phyloP scores from a whole-genome alignment of 305 asterid species.

The Ilex paraguariensis region DNA sequence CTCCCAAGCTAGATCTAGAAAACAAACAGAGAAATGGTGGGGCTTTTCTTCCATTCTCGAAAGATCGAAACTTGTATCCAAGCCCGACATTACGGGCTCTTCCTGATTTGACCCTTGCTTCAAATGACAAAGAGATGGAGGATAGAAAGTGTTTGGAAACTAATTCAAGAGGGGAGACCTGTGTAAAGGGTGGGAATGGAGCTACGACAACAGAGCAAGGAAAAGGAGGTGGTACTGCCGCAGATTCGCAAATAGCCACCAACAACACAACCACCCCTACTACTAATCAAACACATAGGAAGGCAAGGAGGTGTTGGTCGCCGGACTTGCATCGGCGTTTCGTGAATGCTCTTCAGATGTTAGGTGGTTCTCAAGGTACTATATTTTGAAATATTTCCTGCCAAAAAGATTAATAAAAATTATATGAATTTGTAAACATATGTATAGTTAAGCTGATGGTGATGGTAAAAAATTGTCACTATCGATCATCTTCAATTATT shows the following conservation, averaged over 20 bases:
- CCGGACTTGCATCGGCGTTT: conserved; percentile 90
- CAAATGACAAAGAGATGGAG: conserved; percentile 48
- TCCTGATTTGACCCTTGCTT: conserved; percentile 69
- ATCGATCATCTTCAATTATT: neutral
- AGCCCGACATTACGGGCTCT: conserved; percentile 18
- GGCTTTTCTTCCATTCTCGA: conserved; percentile 57
- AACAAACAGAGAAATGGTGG: conserved; percentile 53
- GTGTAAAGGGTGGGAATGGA: conserved; percentile 21
- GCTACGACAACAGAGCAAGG: conserved; percentile 28
- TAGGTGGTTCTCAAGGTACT: conserved; percentile 97
- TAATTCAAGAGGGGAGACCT: conserved; percentile 20
- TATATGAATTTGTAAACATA: no score
- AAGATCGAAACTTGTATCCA: conserved; percentile 29
- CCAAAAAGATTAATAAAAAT: no score
- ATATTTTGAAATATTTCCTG: neutral
- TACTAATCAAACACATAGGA: conserved; percentile 49
- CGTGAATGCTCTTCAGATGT: conserved; percentile 90
- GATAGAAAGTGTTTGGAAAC: conserved; percentile 33
- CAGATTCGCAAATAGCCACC: conserved; percentile 21
- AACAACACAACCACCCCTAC: neutral
- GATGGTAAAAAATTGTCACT: neutral
- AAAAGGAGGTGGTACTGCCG: conserved; percentile 11
- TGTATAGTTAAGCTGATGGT: neutral
- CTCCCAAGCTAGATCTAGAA: conserved; percentile 40
- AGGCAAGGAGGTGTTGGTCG: conserved; percentile 97